Conservation (phyloP, 2,329 filamentous ascomycete genomes). For the Epichloe uncinata region DNA sequence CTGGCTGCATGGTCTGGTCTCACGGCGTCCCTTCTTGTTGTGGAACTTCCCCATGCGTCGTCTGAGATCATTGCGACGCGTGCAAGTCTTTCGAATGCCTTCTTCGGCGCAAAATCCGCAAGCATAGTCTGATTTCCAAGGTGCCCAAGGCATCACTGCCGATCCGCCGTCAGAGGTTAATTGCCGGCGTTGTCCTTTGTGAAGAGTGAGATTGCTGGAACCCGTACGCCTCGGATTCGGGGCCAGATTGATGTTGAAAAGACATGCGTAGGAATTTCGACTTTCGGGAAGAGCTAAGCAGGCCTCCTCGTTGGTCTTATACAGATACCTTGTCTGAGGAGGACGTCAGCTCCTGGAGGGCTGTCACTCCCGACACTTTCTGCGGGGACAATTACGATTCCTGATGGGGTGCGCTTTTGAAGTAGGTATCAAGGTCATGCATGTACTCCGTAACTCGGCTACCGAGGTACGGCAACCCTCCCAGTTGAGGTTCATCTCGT, state of each 20-base stretch:
- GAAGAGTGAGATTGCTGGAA: neutral
- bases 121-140: constrained; percentile 13
- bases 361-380: too few relatives aligned
- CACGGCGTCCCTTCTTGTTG: constrained; percentile 15
- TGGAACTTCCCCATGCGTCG: constrained; percentile 36
- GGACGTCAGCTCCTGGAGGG: too few relatives aligned
- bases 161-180: neutral
- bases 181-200: neutral
- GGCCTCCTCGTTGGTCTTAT: too few relatives aligned
- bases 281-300: too few relatives aligned
- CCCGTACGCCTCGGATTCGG: neutral
- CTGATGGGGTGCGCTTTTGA: neutral
- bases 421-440: neutral
- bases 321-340: too few relatives aligned
- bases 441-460: too few relatives aligned
- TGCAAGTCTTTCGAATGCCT: constrained; percentile 7
- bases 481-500: too few relatives aligned
- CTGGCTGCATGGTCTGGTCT: too few relatives aligned
- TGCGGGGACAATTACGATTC: neutral
- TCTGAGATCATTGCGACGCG: constrained; percentile 28
- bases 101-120: constrained; percentile 24
- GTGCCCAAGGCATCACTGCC: neutral
- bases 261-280: too few relatives aligned
- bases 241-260: neutral
- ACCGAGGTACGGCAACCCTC: too few relatives aligned